A percentile compares a stretch with the other conserved stretches of the same genome.
These are phyloP conservation scores for Ottelia alismoides DNA, from an alignment of 106 monocot species.

Conservation along the genomic window DNA sequence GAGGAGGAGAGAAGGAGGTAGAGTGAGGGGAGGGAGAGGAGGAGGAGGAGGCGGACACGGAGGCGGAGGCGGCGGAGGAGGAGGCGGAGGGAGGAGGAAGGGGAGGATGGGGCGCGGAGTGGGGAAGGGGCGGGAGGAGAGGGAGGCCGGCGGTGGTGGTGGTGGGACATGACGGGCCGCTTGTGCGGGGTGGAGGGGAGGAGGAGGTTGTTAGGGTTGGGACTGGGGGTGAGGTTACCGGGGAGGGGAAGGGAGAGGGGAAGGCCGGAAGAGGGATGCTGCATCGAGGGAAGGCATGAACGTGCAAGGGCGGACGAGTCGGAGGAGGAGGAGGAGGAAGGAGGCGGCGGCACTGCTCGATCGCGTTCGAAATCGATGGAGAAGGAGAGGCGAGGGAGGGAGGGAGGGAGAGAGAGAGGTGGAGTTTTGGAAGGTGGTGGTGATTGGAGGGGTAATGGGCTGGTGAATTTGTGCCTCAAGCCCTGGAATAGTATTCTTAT, in stretches of 20 bases:
- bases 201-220: no score
- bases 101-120: no score
- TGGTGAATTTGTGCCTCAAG: no score
- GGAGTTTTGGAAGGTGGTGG: not conserved
- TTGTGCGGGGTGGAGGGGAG: no score
- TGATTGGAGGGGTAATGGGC: not conserved
- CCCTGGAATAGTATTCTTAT: no score
- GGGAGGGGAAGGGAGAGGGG: not conserved
- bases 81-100: not conserved
- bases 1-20: conserved; percentile 30
- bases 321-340: no score
- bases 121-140: no score
- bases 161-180: no score
- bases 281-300: not conserved
- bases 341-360: no score
- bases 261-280: not conserved
- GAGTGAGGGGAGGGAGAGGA: conserved; percentile 28
- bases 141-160: no score
- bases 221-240: no score
- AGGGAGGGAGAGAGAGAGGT: not conserved
- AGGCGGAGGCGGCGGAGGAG: not conserved
- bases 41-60: not conserved
- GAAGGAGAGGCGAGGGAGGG: conserved; percentile 5
- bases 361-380: not conserved
- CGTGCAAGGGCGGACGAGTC: not conserved